A percentile compares a stretch with the other conserved stretches of the same genome.
phyloP scores from a whole-genome alignment of 2,329 filamentous ascomycete genomes.

The Cadophora sp. region DNA sequence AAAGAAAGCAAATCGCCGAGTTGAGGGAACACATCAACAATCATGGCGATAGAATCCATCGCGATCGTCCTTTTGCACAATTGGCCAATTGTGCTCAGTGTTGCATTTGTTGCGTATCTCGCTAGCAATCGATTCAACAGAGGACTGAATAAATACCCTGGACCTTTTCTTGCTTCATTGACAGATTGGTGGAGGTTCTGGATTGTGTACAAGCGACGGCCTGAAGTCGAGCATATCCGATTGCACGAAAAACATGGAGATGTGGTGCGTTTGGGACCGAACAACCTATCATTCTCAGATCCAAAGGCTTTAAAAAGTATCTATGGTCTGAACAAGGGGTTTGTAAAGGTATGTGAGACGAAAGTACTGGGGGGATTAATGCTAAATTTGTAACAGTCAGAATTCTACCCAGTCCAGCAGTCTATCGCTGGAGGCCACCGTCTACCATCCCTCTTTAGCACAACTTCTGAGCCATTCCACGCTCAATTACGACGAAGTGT shows the following conservation, averaged over 20 bases:
- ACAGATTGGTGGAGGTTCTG: constrained; percentile 79
- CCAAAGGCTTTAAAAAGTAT: constrained; percentile 77
- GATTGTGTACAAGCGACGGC: constrained; percentile 68
- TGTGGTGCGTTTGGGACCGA: constrained; percentile 77
- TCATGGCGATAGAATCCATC: constrained; percentile 35
- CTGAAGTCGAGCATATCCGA: constrained; percentile 71
- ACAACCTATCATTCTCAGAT: constrained; percentile 74
- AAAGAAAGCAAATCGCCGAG: not conserved
- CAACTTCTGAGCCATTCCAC: constrained; percentile 77
- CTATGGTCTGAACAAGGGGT: constrained; percentile 83
- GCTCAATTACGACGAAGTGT: constrained; percentile 77
- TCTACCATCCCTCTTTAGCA: constrained; percentile 78
- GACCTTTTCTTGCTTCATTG: constrained; percentile 70
- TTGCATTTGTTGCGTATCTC: constrained; percentile 50
- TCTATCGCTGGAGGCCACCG: constrained; percentile 71
- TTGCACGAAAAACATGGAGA: constrained; percentile 77
- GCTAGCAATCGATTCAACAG: constrained; percentile 57
- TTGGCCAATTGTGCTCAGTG: constrained; percentile 50
- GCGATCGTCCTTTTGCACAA: constrained; percentile 41
- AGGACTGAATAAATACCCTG: constrained; percentile 75
- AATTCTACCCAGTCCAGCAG: constrained; percentile 83
- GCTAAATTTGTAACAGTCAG: constrained; percentile 57
- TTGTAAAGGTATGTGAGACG: constrained; percentile 66
- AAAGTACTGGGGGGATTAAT: not conserved
- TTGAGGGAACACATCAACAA: not conserved